A percentile compares a stretch with the other conserved stretches of the same genome.
Conservation (phyloP, 257 asterid genomes). For the Solanum etuberosum region DNA sequence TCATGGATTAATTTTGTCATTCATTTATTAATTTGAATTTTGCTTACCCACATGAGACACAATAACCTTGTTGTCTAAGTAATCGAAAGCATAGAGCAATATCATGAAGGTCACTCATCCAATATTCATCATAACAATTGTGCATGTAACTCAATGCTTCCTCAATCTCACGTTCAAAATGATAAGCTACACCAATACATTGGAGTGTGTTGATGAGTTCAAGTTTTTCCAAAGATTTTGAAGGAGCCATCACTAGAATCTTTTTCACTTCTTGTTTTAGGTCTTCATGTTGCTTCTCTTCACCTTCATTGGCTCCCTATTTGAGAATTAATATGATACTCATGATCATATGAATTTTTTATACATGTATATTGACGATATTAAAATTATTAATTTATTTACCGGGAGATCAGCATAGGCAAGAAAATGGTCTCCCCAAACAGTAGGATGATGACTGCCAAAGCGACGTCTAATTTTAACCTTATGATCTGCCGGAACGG, state of each 20-base stretch:
- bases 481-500: not conserved
- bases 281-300: not conserved
- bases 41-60: constrained; percentile 1
- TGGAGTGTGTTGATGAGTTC: not conserved
- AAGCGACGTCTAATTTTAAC: not conserved
- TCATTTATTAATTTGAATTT: not conserved
- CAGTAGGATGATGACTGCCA: not conserved
- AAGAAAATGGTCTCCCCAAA: no score
- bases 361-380: not conserved
- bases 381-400: not conserved
- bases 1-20: not conserved
- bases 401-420: not conserved
- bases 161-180: constrained; percentile 13
- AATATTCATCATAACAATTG: not conserved
- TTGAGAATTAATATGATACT: not conserved
- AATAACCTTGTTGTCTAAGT: constrained; percentile 8
- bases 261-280: not conserved
- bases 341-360: not conserved
- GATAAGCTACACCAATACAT: constrained; percentile 13
- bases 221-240: not conserved
- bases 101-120: not conserved
- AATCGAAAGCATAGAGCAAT: constrained; percentile 5
- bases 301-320: not conserved
- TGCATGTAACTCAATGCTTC: no score
- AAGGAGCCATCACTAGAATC: not conserved